Base-by-base conservation (phyloP, 306 rosid species). In the Cotoneaster glaucophyllus region DNA sequence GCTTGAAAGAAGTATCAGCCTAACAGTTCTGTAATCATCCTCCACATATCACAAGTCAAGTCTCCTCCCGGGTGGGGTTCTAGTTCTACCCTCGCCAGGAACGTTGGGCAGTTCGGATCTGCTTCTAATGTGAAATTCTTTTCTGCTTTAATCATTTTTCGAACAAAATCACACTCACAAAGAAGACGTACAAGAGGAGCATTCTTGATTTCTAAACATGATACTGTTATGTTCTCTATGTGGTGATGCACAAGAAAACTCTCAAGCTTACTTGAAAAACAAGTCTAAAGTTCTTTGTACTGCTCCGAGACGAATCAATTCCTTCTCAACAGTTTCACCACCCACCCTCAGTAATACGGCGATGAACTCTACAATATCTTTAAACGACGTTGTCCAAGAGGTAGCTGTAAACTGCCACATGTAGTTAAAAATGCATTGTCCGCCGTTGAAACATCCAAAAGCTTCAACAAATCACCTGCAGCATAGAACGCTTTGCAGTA, bases 331-430 rank as follows among this genome's bases (percentile, higher is more conserved):
- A 81, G 93, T 91, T 83, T 92, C 96, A 74, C 93, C 83, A 73
- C 97, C 91, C 78, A 88, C 96, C 65, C 91, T 82, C 72, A 89
- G 84, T 77, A 96, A 83, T 53, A 96, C 98, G 6, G 98, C 88
- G 75, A 92, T 79, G 72, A 96, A 96, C 83, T 96, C 98, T 43
- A 92, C 93, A 82, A 92, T 97, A 92, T 97, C 99, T 96, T 96
- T 74, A 96, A 82, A 44, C 97, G 97, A 71, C 90, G 98, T 79
- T 92, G 93, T 75, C 99, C 98, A 58, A 96, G 96, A 74, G 99
- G 97, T n/a, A 98, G 99, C 82, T 89, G 93, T 77, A 96, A 83
- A 87, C 90, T 89, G 67, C 99, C 99, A 79, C 85, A 92, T 67
- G 99, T 90, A 81, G 99, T 96, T 57, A 85, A 68, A 89, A 96